Evolutionary conservation across 805 yeast species (phyloP), one percentile per base, ranked within the genome.

Genomic region (Lachancea sp.): DNA sequence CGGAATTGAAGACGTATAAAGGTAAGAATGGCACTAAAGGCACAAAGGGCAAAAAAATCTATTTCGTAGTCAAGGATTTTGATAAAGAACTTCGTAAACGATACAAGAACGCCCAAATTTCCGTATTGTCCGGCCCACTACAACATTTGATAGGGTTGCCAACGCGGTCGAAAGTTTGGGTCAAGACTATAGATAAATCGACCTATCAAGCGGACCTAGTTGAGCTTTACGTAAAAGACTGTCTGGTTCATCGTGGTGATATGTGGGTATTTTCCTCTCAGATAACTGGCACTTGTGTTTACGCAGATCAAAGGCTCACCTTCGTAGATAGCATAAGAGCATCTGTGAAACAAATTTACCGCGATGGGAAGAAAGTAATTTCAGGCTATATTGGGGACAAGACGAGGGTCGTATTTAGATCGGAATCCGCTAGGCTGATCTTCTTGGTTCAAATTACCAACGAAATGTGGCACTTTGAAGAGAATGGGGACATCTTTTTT

Each of bases 391-490:
- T 90, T 34, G 84, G 89, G 1, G 70, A 69, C 15, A 68, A 76
- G 20, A 89, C 98, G 3, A 82, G 80, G 49, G 65, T 92, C 21
- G 85, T 88, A 0, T 90, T 84, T 58, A 72, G 99, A 34, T 87
- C 97, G 1, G 97, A 90, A 53, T 81, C 95, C 29, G 94, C 97
- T 2, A 76, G 83, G 42, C 66, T 90, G 42, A 75, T 86, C 12
- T 83, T 89, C 36, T 69, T 92, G 46, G 78, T 92, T 37, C 98
- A 92, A 57, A 77, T 89, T 46, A 84, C 97, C 1, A 74, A 83
- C 29, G 99, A 92, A 55, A 92, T 92, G 97, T 92, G 97, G 94
- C 87, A 88, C 59, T 92, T 92, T 61, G 97, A 92, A 61, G 96
- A 89, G 55, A 83, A 83, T 49, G 98, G 98, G 2, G 97, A 90